Evolutionary conservation across 2,329 filamentous ascomycete genomes (phyloP).

Genomic region (Dactylellina parvicollis): DNA sequence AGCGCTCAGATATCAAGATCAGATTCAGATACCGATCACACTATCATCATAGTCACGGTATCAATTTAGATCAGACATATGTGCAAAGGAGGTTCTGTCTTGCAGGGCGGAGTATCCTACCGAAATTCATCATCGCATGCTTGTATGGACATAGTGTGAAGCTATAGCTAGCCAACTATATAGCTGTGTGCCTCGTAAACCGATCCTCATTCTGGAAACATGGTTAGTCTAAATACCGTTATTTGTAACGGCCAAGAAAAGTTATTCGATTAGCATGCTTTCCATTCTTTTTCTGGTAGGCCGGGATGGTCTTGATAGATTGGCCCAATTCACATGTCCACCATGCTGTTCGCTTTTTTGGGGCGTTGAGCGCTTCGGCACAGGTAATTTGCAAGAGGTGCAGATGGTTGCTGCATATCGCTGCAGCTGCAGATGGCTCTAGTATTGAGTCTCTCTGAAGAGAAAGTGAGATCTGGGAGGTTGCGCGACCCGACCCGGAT

Average conservation of each 20-base stretch:
- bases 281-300: slow-evolving; percentile 11
- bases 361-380: slow-evolving; percentile 43
- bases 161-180: slow-evolving; percentile 20
- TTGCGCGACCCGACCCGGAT: slow-evolving; percentile 48
- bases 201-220: slow-evolving; percentile 41
- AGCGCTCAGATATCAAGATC: slow-evolving; percentile 53
- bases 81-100: slow-evolving; percentile 5
- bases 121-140: slow-evolving; percentile 14
- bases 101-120: slow-evolving; percentile 23
- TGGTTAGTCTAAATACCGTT: slow-evolving; percentile 25
- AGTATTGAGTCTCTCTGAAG: slow-evolving; percentile 24
- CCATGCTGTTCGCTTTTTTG: slow-evolving; percentile 18
- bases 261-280: slow-evolving; percentile 15
- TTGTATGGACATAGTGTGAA: slow-evolving; percentile 10
- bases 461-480: slow-evolving; percentile 24
- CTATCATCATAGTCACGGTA: slow-evolving; percentile 6
- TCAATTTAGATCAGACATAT: slow-evolving; percentile 51
- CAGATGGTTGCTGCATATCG: slow-evolving; percentile 21
- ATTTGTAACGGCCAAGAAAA: slow-evolving; percentile 22
- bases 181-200: slow-evolving; percentile 42
- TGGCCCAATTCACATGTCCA: slow-evolving; percentile 23
- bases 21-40: slow-evolving; percentile 31
- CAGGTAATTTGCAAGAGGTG: slow-evolving; percentile 30
- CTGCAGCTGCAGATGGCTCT: slow-evolving; percentile 35
- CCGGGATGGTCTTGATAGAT: slow-evolving; percentile 29